Base-by-base conservation (phyloP, 805 yeast genomes). In the Candida piceae region DNA sequence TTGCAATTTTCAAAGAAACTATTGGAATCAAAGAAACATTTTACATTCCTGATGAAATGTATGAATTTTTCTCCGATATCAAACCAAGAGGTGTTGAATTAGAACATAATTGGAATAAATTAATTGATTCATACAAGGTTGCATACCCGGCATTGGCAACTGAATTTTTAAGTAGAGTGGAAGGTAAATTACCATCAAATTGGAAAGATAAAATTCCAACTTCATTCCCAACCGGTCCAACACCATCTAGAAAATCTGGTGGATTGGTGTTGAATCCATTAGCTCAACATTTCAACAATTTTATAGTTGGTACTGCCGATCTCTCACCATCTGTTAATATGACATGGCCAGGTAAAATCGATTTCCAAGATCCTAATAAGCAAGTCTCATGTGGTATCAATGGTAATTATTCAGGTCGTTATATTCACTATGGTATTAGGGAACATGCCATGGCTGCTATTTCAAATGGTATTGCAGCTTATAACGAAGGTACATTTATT, bases 361-460 rank as follows among this genome's bases (percentile, higher is more conserved):
- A 89, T 65, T 90, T 89, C 89, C 96, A 93, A 76, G 84, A 90
- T 41, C 86, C 88, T 36, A 55, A 74, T 36, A 67, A 86, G 19
- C 28, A 45, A 16, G 40, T 45, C 10, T 21, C 35, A 3, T 45
- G 48, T 44, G 80, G 80, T 29, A 69, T 85, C 50, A 40, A 15
- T 57, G 97, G 97, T 64, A 78, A 78, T 57, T 89, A 83, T 72
- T 47, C 78, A 36, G 98, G 98, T 60, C 80, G 96, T 62, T 90
- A 90, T 72, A 73, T 90, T 65, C 83, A 96, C 69, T 90, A 81
- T 65, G 98, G 98, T 78, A 95, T 90, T 50, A 82, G 98, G 67
- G 98, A 90, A 74, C 97, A 93, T 69, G 97, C 86, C 62, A 88
- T 90, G 97, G 96, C 96, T 69, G 96, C 97, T 46, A 84, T 89